Conservation (phyloP, 192 early-diverging fungal genomes). For the Backusella westeae region DNA sequence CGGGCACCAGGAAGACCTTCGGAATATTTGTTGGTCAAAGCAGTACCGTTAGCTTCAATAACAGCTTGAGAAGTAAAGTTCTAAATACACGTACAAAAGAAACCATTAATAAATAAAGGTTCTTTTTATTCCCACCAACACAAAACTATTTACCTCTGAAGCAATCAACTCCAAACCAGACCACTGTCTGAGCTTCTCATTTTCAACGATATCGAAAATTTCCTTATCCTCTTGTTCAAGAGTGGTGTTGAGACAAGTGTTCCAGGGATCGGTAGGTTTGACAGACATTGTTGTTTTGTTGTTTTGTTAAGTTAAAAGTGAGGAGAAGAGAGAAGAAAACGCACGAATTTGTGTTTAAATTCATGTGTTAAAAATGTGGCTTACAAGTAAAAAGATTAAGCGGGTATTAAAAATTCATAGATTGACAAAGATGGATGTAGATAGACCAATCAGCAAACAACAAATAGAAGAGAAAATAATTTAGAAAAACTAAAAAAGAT, state of each 20-base stretch:
- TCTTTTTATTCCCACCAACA: background rate
- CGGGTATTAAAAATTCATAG: slow-evolving; percentile 5
- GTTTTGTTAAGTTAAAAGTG: background rate
- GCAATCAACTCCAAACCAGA: slow-evolving; percentile 98
- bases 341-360: background rate
- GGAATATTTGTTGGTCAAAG: slow-evolving; percentile 99
- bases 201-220: slow-evolving; percentile 90
- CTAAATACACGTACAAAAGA: slow-evolving; percentile 40
- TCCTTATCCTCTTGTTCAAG: slow-evolving; percentile 92
- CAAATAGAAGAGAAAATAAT: slow-evolving; percentile 9
- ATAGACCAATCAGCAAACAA: slow-evolving; percentile 5
- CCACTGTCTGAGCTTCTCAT: slow-evolving; percentile 98
- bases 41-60: slow-evolving; percentile 99
- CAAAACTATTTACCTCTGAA: slow-evolving; percentile 71
- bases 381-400: background rate
- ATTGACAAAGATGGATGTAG: slow-evolving; percentile 18
- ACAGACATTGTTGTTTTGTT: slow-evolving; percentile 28
- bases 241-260: slow-evolving; percentile 82
- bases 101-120: background rate
- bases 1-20: slow-evolving; percentile 98
- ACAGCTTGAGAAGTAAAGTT: slow-evolving; percentile 99
- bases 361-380: slow-evolving; percentile 9
- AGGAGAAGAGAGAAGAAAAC: background rate
- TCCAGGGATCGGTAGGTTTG: slow-evolving; percentile 51
- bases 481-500: slow-evolving; percentile 3